Evolutionary conservation across 805 yeast genomes (phyloP).

Genomic region (Henningerozyma blattae): DNA sequence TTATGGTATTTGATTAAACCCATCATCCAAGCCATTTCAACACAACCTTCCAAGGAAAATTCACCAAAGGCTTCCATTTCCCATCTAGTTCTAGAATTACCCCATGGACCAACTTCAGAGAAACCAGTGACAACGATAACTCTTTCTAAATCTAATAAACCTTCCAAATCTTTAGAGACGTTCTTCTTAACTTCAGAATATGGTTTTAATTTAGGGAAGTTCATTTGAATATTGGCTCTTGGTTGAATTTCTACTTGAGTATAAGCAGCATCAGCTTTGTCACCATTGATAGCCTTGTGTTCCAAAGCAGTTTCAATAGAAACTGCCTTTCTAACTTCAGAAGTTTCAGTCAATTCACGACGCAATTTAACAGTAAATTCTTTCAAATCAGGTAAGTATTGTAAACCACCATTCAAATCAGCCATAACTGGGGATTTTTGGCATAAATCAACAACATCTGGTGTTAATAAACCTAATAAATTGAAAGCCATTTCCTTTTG

Average conservation of each 20-base stretch:
- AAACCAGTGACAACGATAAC: constrained; percentile 96
- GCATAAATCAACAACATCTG: constrained; percentile 72
- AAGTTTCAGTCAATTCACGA: constrained; percentile 55
- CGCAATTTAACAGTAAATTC: constrained; percentile 75
- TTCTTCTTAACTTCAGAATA: constrained; percentile 58
- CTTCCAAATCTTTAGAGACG: constrained; percentile 65
- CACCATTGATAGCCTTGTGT: constrained; percentile 71
- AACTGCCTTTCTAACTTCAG: constrained; percentile 92
- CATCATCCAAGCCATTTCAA: constrained; percentile 99
- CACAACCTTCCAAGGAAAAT: constrained; percentile 93
- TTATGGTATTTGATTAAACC: constrained; percentile 92
- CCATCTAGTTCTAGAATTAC: constrained; percentile 98
- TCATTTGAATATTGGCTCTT: constrained; percentile 87
- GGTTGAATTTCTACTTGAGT: constrained; percentile 71
- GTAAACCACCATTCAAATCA: constrained; percentile 97
- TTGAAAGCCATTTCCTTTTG: constrained; percentile 99
- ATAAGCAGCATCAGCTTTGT: constrained; percentile 76
- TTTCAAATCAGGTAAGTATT: constrained; percentile 82
- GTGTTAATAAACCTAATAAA: constrained; percentile 84
- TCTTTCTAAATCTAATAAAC: constrained; percentile 81
- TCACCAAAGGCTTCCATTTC: constrained; percentile 96
- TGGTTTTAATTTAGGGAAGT: constrained; percentile 80
- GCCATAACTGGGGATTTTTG: constrained; percentile 95
- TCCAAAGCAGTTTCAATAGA: constrained; percentile 88
- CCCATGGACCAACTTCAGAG: constrained; percentile 99